phyloP scores from a whole-genome alignment of 1,139 yeast species.

The Yamadazyma triangularis region DNA sequence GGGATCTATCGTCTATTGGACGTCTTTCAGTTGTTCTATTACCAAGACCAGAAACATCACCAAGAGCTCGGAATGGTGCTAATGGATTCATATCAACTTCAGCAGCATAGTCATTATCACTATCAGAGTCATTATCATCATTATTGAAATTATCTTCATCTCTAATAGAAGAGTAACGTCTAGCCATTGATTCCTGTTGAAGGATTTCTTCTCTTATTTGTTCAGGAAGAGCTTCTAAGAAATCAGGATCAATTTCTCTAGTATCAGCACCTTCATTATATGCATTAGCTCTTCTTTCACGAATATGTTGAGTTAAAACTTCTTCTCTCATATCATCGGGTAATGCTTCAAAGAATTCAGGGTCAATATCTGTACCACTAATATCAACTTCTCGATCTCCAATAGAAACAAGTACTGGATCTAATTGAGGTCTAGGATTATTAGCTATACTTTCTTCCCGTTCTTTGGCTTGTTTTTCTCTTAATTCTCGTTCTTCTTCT shows the following conservation, averaged over 20 bases:
- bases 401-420: constrained; percentile 67
- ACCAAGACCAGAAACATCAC: constrained; percentile 3
- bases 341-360: constrained; percentile 82
- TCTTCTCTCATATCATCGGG: constrained; percentile 95
- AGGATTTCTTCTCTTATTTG: constrained; percentile 68
- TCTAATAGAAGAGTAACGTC: constrained; percentile 30
- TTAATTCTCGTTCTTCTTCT: constrained; percentile 30
- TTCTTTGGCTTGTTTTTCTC: constrained; percentile 35
- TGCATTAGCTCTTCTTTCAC: constrained; percentile 61
- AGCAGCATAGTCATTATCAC: constrained; percentile 10
- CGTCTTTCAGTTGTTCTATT: constrained; percentile 1
- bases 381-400: constrained; percentile 83
- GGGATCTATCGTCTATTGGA: constrained; percentile 4
- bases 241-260: constrained; percentile 77
- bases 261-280: constrained; percentile 36
- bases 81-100: background rate
- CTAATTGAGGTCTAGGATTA: constrained; percentile 11
- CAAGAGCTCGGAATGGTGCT: constrained; percentile 7
- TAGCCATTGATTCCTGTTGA: constrained; percentile 58
- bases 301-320: constrained; percentile 80
- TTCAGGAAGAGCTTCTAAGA: constrained; percentile 77
- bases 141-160: constrained; percentile 24
- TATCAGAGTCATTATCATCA: constrained; percentile 21
- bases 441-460: constrained; percentile 25
- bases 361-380: constrained; percentile 88